Evolutionary conservation across 441 rosid genomes (phyloP).

Genomic region (Arabidopsis lyrata): DNA sequence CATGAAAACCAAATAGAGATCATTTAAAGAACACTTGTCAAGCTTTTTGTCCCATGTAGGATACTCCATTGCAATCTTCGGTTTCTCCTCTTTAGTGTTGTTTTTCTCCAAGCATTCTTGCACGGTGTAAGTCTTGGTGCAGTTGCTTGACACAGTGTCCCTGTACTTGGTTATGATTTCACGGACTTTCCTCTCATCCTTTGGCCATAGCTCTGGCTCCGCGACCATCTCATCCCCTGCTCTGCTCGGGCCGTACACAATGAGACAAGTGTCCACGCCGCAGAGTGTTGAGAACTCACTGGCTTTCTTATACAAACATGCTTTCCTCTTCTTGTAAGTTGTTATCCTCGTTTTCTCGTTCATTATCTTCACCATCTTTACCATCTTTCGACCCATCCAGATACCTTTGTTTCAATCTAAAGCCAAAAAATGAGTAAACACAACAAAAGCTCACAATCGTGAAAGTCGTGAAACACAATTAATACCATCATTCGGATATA

Average conservation of each 20-base stretch:
- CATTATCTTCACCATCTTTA: constrained; percentile 39
- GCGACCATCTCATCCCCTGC: constrained; percentile 36
- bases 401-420: constrained; percentile 7
- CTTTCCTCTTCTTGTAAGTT: constrained; percentile 48
- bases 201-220: constrained; percentile 46
- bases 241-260: constrained; percentile 45
- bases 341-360: constrained; percentile 47
- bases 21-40: constrained; percentile 29
- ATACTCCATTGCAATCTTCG: constrained; percentile 21
- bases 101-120: constrained; percentile 41
- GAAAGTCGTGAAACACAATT: background rate
- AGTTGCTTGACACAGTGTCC: constrained; percentile 37
- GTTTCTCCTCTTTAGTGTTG: constrained; percentile 22
- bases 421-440: background rate
- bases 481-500: background rate
- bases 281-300: constrained; percentile 52
- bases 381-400: constrained; percentile 48
- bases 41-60: constrained; percentile 40
- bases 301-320: constrained; percentile 49
- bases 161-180: constrained; percentile 40
- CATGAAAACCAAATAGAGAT: constrained; percentile 27
- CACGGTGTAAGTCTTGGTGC: constrained; percentile 40
- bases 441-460: background rate
- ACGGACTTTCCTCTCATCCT: constrained; percentile 31
- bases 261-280: constrained; percentile 47